phyloP scores from a whole-genome alignment of 2,329 filamentous ascomycete species.

The Penicillium sp. region DNA sequence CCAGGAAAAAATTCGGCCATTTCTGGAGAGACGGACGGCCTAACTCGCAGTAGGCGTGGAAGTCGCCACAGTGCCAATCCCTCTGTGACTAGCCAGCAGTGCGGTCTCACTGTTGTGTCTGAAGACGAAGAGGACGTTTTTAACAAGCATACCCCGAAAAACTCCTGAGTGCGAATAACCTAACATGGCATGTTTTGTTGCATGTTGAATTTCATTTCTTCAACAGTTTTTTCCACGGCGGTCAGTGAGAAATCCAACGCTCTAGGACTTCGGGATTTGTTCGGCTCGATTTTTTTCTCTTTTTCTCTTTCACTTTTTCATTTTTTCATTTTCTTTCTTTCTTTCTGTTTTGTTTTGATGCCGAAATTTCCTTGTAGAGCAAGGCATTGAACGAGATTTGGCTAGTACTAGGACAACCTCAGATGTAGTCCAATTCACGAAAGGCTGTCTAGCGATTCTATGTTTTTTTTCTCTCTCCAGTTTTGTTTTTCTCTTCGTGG shows the following conservation, averaged over 20 bases:
- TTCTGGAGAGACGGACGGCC: not conserved
- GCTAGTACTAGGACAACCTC: not conserved
- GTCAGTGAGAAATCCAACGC: no score
- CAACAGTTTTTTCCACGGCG: no score
- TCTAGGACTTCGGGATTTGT: not conserved
- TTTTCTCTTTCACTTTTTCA: not conserved
- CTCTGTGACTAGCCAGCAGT: constrained; percentile 5
- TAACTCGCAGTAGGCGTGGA: not conserved
- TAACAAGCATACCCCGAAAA: not conserved
- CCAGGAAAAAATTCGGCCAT: not conserved
- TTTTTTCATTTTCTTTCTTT: not conserved
- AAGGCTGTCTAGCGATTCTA: not conserved
- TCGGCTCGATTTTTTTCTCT: not conserved
- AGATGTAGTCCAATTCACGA: not conserved
- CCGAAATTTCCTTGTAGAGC: not conserved
- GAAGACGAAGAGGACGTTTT: constrained; percentile 12
- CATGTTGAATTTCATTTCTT: not conserved
- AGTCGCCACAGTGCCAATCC: constrained; percentile 4
- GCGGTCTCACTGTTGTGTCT: constrained; percentile 8
- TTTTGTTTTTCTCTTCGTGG: not conserved
- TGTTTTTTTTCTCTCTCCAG: not conserved
- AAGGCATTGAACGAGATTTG: not conserved
- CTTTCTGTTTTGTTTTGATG: not conserved
- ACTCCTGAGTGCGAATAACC: not conserved
- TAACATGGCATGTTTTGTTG: not conserved